Evolutionary conservation across 73 alveolate genomes (phyloP).

Genomic region (Effrenium voratum): DNA sequence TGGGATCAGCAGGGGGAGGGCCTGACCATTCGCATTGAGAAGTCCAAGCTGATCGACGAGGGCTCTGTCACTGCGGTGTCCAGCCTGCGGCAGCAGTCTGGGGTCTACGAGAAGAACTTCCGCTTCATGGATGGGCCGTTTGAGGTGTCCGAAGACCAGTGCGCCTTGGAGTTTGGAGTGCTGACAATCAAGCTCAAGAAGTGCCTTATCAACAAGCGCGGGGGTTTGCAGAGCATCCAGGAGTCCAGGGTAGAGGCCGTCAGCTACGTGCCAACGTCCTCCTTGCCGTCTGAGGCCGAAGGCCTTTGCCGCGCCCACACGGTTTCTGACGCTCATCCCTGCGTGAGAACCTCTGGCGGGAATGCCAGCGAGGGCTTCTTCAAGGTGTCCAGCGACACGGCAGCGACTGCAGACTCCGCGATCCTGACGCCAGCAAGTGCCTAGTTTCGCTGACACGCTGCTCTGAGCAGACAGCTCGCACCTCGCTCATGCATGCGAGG

Average conservation of each 20-base stretch:
- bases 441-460: too few relatives aligned
- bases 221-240: background rate
- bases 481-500: too few relatives aligned
- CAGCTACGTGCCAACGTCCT: background rate
- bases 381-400: too few relatives aligned
- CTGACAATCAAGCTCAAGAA: slow-evolving; percentile 9
- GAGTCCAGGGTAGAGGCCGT: background rate
- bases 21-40: background rate
- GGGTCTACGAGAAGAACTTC: background rate
- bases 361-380: too few relatives aligned
- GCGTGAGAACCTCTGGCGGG: too few relatives aligned
- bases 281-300: slow-evolving; percentile 44
- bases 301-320: background rate
- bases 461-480: too few relatives aligned
- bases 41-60: slow-evolving; percentile 26
- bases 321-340: background rate
- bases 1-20: slow-evolving; percentile 25
- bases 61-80: slow-evolving; percentile 8
- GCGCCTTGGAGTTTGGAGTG: slow-evolving; percentile 18
- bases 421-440: too few relatives aligned
- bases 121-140: slow-evolving; percentile 23
- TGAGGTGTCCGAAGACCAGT: slow-evolving; percentile 20
- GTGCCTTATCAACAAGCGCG: slow-evolving; percentile 24
- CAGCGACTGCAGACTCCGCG: too few relatives aligned
- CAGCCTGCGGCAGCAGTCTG: slow-evolving; percentile 48